phyloP scores from a whole-genome alignment of 441 rosid genomes.

The Metrosideros polymorpha region DNA sequence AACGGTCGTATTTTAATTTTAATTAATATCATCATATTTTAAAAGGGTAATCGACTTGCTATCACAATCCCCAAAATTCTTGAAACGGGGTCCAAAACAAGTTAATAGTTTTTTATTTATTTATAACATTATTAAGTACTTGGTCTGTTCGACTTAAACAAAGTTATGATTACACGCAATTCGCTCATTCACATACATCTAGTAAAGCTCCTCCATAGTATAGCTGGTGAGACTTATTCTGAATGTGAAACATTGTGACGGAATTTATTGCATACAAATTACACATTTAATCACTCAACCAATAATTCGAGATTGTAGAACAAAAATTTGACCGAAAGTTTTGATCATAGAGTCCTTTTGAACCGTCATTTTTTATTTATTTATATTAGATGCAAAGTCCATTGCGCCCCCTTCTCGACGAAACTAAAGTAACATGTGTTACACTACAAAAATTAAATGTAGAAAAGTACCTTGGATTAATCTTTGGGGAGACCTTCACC shows the following conservation, averaged over 20 bases:
- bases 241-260: neutral
- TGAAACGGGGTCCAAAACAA: no score
- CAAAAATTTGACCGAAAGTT: neutral
- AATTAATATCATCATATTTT: no score
- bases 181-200: neutral
- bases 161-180: fast-evolving
- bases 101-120: no score
- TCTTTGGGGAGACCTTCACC: neutral
- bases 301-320: neutral
- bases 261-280: neutral
- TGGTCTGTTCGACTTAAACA: fast-evolving
- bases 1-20: no score
- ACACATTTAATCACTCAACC: neutral
- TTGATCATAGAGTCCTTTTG: neutral
- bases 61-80: no score
- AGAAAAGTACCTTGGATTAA: neutral
- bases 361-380: neutral
- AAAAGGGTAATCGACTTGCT: no score
- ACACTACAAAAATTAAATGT: neutral
- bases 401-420: neutral
- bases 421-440: neutral
- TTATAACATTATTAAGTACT: neutral
- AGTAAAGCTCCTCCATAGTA: neutral
- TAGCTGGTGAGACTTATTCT: neutral
- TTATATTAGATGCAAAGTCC: neutral